Percentiles rank a stretch among this genome's conserved stretches.
Conservation (phyloP, 2,329 filamentous ascomycete species). For the Cordyceps fumosorosea region DNA sequence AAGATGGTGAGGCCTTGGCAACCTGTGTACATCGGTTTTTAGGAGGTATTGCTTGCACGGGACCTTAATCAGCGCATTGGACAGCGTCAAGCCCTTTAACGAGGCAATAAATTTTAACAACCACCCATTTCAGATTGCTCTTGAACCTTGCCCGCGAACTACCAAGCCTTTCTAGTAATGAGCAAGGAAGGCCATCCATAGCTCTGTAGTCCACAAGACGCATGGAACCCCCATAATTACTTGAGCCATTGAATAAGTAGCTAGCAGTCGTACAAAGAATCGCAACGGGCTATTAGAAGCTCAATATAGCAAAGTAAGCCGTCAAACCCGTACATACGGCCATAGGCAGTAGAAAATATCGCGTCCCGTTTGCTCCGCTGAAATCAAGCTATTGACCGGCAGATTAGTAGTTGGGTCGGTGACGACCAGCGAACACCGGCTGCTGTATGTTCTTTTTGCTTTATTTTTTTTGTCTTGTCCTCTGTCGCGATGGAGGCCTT, state of each 20-base stretch:
- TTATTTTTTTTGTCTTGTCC: neutral
- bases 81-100: neutral
- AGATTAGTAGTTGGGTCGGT: constrained; percentile 7
- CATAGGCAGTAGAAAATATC: constrained; percentile 5
- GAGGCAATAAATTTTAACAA: neutral
- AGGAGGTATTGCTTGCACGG: neutral
- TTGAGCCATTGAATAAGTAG: too few species aligned
- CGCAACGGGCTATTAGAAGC: too few species aligned
- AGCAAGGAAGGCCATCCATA: too few species aligned
- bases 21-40: neutral
- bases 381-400: constrained; percentile 4
- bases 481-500: neutral
- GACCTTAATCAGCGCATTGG: neutral
- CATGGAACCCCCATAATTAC: too few species aligned
- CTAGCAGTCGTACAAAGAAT: too few species aligned
- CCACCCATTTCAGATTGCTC: neutral
- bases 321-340: neutral
- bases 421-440: constrained; percentile 6
- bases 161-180: too few species aligned
- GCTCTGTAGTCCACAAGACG: too few species aligned
- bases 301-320: neutral
- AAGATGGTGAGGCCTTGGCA: neutral
- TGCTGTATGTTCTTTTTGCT: neutral
- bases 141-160: neutral
- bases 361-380: constrained; percentile 1